Percentiles rank a stretch among this genome's conserved stretches.
Conservation (phyloP, 2,329 filamentous ascomycete species). For the Fusarium acutatum region DNA sequence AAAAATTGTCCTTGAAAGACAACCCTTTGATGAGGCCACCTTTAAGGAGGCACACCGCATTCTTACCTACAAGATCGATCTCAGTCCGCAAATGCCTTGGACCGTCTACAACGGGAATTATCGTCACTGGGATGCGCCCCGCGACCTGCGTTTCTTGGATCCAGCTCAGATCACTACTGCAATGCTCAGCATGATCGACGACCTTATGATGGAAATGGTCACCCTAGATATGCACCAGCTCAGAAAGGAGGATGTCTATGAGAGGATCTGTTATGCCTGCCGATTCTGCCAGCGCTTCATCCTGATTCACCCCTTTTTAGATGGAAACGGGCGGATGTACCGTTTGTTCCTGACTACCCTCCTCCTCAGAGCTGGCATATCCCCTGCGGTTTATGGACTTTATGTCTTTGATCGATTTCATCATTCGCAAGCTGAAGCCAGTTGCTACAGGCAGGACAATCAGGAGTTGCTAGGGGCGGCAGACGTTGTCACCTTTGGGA, state of each 20-base stretch:
- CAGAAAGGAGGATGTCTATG: too few relatives aligned
- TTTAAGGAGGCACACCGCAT: slow-evolving; percentile 39
- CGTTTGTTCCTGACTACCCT: slow-evolving; percentile 47
- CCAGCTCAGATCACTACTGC: background rate
- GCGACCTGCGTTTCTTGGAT: background rate
- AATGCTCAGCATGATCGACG: slow-evolving; percentile 37
- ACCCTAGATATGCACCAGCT: background rate
- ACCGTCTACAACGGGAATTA: slow-evolving; percentile 34
- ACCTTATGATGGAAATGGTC: slow-evolving; percentile 25
- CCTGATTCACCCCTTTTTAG: slow-evolving; percentile 48
- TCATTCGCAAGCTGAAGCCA: background rate
- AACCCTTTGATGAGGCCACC: slow-evolving; percentile 17
- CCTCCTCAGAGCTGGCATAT: slow-evolving; percentile 38
- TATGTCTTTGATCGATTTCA: background rate
- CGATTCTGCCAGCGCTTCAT: slow-evolving; percentile 44
- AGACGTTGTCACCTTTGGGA: background rate
- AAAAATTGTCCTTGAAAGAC: background rate
- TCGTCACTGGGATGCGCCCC: slow-evolving; percentile 27
- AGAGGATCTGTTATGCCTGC: slow-evolving; percentile 13
- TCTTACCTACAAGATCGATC: slow-evolving; percentile 13
- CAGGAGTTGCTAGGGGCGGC: background rate
- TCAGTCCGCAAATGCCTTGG: background rate
- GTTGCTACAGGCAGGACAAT: background rate
- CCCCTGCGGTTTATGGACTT: background rate
- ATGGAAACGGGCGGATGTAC: slow-evolving; percentile 48